Percentiles rank a stretch among this genome's conserved stretches.
These are phyloP conservation scores for Aspergillus leporis DNA, from an alignment of 495 filamentous ascomycete species.

Conservation along the genomic window DNA sequence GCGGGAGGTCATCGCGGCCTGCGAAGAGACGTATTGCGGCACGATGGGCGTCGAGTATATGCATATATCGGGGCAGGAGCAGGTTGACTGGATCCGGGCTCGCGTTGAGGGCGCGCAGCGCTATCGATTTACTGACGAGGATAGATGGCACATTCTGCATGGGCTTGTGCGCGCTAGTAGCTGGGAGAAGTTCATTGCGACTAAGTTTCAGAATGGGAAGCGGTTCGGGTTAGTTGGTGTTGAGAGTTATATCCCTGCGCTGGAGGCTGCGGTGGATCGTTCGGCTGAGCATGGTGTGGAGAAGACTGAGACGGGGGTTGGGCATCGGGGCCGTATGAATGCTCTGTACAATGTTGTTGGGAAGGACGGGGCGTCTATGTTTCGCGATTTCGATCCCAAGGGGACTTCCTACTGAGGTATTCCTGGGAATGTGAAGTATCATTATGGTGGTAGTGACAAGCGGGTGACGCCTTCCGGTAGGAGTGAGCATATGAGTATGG, in stretches of 20 bases:
- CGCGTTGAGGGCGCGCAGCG: constrained; percentile 78
- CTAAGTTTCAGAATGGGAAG: constrained; percentile 93
- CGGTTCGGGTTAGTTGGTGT: constrained; percentile 87
- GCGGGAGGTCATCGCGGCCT: constrained; percentile 78
- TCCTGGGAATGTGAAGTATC: constrained; percentile 98
- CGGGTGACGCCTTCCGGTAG: constrained; percentile 97
- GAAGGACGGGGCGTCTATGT: constrained; percentile 99
- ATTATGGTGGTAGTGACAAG: constrained; percentile 99
- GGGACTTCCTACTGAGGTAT: constrained; percentile 85
- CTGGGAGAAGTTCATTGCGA: constrained; percentile 80
- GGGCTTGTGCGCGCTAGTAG: constrained; percentile 87
- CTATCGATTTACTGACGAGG: constrained; percentile 82
- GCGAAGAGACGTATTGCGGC: constrained; percentile 83
- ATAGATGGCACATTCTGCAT: constrained; percentile 85
- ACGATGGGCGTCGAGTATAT: constrained; percentile 88
- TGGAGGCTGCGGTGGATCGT: constrained; percentile 89
- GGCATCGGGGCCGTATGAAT: constrained; percentile 93
- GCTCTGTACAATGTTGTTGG: constrained; percentile 97
- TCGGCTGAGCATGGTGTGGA: constrained; percentile 89
- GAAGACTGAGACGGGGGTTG: constrained; percentile 53
- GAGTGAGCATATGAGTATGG: constrained; percentile 97
- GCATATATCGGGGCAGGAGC: constrained; percentile 83
- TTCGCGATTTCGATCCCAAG: constrained; percentile 90
- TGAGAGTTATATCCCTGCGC: constrained; percentile 82
- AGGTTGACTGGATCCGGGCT: constrained; percentile 87